Evolutionary conservation across 805 yeast genomes (phyloP).

Genomic region (Saccharomyces paradoxus): DNA sequence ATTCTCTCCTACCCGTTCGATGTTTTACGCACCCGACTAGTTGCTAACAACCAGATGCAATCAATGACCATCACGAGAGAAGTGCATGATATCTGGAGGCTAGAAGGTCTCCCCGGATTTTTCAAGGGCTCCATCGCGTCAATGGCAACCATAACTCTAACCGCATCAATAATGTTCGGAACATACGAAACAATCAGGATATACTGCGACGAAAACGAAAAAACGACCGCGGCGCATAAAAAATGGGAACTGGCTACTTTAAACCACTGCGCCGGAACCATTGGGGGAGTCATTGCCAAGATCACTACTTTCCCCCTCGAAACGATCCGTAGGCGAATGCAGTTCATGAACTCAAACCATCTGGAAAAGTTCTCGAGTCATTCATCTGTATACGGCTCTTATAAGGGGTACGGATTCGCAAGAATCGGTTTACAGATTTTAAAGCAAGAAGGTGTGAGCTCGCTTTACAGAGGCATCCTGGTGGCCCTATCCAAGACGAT

Average conservation of each 20-base stretch:
- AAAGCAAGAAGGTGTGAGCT: constrained; percentile 49
- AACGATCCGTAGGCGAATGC: constrained; percentile 68
- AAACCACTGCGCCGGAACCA: constrained; percentile 57
- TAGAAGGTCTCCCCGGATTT: constrained; percentile 41
- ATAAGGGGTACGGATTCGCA: constrained; percentile 20
- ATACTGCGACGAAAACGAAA: constrained; percentile 33
- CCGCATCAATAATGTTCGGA: constrained; percentile 70
- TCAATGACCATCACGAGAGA: constrained; percentile 19
- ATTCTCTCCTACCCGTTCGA: constrained; percentile 80
- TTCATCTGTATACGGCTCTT: constrained; percentile 13
- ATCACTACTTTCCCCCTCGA: constrained; percentile 78
- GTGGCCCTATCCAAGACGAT: constrained; percentile 71
- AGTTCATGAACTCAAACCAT: constrained; percentile 37
- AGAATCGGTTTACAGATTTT: constrained; percentile 35
- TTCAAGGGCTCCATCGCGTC: constrained; percentile 44
- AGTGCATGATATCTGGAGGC: constrained; percentile 26
- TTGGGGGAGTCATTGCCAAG: constrained; percentile 74
- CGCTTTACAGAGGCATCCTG: constrained; percentile 67
- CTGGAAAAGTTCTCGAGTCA: constrained; percentile 15
- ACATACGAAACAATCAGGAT: constrained; percentile 42
- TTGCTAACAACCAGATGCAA: constrained; percentile 44
- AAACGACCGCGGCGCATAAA: constrained; percentile 6
- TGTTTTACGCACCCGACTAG: constrained; percentile 76
- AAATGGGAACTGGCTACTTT: constrained; percentile 13
- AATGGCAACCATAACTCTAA: constrained; percentile 55